Evolutionary conservation across 2,329 filamentous ascomycete species (phyloP), one percentile per base, ranked within the genome.

Genomic region (Xylaria sp.): DNA sequence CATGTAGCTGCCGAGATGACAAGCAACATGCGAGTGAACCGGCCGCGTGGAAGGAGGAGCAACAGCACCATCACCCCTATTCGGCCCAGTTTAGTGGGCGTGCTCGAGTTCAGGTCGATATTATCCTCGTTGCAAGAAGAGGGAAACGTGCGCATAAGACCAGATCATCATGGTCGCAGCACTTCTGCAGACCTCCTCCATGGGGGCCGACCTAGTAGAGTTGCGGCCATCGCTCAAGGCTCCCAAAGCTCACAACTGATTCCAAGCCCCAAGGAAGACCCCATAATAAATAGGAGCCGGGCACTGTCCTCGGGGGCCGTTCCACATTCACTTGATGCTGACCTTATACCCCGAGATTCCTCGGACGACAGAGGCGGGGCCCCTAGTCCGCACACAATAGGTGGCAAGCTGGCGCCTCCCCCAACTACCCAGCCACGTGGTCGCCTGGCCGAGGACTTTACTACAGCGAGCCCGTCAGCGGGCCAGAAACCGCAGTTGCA

Each of bases 31-130:
- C 89, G 93, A 52, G 81, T 97, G 22, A 86, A 86, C 61, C 84
- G 91, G 19, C 85, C 90, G 1, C 76, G 78, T 26, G 79, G 84
- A 43, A 80, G 80, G 41, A 82, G 86, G 59, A 85, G 88, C 61
- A 88, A 87, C 60, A 91, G 89, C 0, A 81, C 91, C 2, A 82
- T 92, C 56, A 93, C 87, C 6, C 89, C 92, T 0, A 97, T 99
- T 58, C 83, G 94, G 40, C 93, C 94, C 1, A 97, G 94, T 76
- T 77, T 99, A 43, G 88, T 99, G 2, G 94, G 94, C 40, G 94
- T 91, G 7, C 78, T 99, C 52, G 94, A 99, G 72, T 99, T 99
- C 65, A 84, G 92, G 63, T 93, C 93, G 2, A 88, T 96, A 2
- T 77, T 99, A 42, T 88, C 90, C n/a, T 92, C 92, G 2, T 75